phyloP scores from a whole-genome alignment of 495 filamentous ascomycete genomes.

The Penicillium pulvis region DNA sequence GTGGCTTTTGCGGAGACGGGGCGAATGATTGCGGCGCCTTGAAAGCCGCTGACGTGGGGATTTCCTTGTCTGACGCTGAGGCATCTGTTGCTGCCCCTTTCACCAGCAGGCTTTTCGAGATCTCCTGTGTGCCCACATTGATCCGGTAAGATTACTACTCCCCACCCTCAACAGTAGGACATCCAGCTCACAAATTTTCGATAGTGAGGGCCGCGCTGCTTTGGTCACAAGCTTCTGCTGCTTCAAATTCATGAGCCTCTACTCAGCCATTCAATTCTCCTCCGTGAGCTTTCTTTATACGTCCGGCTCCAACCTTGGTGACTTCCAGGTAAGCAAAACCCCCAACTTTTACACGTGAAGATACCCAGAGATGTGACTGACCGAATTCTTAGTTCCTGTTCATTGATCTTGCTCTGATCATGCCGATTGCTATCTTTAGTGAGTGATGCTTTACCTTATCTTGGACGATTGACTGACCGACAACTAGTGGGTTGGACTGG shows the following conservation, averaged over 20 bases:
- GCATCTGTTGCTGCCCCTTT: slow-evolving; percentile 98
- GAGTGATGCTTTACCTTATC: slow-evolving; percentile 30
- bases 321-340: slow-evolving; percentile 71
- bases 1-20: slow-evolving; percentile 96
- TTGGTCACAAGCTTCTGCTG: slow-evolving; percentile 98
- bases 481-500: slow-evolving; percentile 87
- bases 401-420: slow-evolving; percentile 89
- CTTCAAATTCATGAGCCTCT: slow-evolving; percentile 99
- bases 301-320: slow-evolving; percentile 92
- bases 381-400: slow-evolving; percentile 68
- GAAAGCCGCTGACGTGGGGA: slow-evolving; percentile 98
- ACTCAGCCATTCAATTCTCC: slow-evolving; percentile 99
- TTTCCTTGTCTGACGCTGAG: slow-evolving; percentile 96
- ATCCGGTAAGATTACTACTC: slow-evolving; percentile 59
- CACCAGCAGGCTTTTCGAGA: slow-evolving; percentile 93
- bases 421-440: slow-evolving; percentile 97
- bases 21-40: slow-evolving; percentile 98
- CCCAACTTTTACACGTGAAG: neutral
- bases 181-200: slow-evolving; percentile 3
- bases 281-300: slow-evolving; percentile 97
- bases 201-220: slow-evolving; percentile 86
- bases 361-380: neutral
- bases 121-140: slow-evolving; percentile 91
- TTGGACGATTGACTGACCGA: slow-evolving; percentile 6
- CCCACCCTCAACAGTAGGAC: neutral